phyloP scores from a whole-genome alignment of 768 basidiomycete species.

The Albatrellus ellisii region DNA sequence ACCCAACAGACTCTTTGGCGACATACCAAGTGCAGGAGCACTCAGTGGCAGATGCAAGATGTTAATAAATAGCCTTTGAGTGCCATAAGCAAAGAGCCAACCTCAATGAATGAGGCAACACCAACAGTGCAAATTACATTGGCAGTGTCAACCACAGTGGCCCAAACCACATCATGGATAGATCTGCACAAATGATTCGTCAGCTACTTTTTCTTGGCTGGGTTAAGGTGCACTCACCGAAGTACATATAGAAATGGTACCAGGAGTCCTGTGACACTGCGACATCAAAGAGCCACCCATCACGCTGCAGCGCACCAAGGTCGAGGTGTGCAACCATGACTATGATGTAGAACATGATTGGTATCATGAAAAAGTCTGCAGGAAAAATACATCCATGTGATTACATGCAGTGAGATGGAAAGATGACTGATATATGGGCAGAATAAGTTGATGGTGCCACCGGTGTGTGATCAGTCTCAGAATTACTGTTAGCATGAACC shows the following conservation, averaged over 20 bases:
- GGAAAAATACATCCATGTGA: neutral
- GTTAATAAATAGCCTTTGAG: constrained; percentile 69
- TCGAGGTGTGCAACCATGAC: constrained; percentile 50
- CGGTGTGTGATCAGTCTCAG: constrained; percentile 70
- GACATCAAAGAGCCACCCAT: constrained; percentile 85
- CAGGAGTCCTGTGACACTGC: constrained; percentile 36
- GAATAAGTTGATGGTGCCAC: constrained; percentile 81
- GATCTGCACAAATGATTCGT: constrained; percentile 31
- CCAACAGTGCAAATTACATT: constrained; percentile 85
- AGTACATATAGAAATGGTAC: constrained; percentile 81
- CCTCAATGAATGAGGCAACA: constrained; percentile 18
- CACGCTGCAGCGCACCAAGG: constrained; percentile 40
- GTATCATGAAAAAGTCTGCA: constrained; percentile 70
- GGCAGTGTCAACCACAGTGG: constrained; percentile 78
- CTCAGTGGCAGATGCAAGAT: constrained; percentile 78
- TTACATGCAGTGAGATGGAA: constrained; percentile 2
- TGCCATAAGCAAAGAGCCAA: neutral
- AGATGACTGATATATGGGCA: constrained; percentile 64
- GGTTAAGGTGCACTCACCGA: constrained; percentile 32
- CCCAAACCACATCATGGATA: constrained; percentile 40
- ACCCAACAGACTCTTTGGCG: neutral
- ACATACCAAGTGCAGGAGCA: constrained; percentile 73
- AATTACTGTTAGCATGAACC: constrained; percentile 61
- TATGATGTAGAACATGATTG: constrained; percentile 72
- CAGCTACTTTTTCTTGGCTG: neutral